Evolutionary conservation across 345 rosid species (phyloP), one percentile per base, ranked within the genome.

Genomic region (Dipteronia sinensis): DNA sequence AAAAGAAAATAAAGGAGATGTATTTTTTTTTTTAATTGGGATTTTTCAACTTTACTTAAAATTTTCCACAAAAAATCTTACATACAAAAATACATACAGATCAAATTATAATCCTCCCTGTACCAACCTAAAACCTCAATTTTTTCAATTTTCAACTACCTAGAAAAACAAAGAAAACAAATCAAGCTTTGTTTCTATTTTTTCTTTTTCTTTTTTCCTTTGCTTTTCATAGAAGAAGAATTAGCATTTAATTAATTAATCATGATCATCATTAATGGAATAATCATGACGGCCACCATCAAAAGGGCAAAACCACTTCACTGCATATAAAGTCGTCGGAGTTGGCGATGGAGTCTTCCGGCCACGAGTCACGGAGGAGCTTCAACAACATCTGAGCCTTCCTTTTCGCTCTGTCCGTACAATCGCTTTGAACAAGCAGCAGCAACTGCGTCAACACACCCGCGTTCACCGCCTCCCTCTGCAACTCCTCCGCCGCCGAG

Each of bases 381-480:
- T 96, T 96, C 78, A 96, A 80, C 82, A 96, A 70, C 91, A 88
- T 77, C 87, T 96, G 99, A 9, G 99, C 97, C 86, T 96, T 96
- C 82, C 98, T 83, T 89, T 96, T 96, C 1, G 99, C 99, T 46
- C 99, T 84, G 58, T 90, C 98, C 87, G 98, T 96, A 81, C 99
- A 96, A 23, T 94, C 97, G 62, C 97, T 92, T 81, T 96, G 99
- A 77, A 94, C 98, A 70, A 96, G 67, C 17, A 96, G 80, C 77
- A 96, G 64, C 85, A 94, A 72, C 91, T 92, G 99, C 59, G 92
- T 91, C 89, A 96, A 67, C 70, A 96, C 78, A 7, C 99, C 98
- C n/a, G 92, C 98, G 78, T 80, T 72, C 72, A 89, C 98, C 11
- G 99, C 99, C 75, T 96, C 97, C 75, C 72, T 72, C 79, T 88